Evolutionary conservation across 306 rosid species (phyloP).

Genomic region (Coriaria nepalensis): DNA sequence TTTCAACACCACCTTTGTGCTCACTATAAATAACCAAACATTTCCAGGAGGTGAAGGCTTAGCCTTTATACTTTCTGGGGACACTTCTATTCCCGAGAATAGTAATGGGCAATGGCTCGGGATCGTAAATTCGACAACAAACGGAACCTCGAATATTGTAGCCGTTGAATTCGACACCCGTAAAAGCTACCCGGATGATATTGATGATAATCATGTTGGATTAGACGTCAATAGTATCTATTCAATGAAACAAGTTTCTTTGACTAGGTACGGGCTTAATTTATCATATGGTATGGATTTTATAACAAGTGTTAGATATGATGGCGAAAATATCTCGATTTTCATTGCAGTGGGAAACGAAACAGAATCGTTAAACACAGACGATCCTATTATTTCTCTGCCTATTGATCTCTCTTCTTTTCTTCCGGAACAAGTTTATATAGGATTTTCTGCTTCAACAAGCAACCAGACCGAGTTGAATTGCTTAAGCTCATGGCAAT

Average conservation of each 20-base stretch:
- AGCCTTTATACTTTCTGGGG: too few relatives aligned
- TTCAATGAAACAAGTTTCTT: conserved; percentile 23
- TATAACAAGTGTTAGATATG: conserved; percentile 16
- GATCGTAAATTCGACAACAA: conserved; percentile 27
- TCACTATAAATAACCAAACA: conserved; percentile 9
- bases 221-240: conserved; percentile 37
- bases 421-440: too few relatives aligned
- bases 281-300: conserved; percentile 1
- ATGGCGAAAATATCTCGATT: conserved; percentile 12
- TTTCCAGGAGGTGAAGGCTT: conserved; percentile 24
- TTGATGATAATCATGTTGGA: conserved; percentile 44
- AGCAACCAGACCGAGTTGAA: conserved; percentile 31
- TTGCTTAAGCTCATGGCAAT: conserved; percentile 39
- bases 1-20: conserved; percentile 17
- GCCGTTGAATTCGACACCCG: too few relatives aligned
- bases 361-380: background rate
- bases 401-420: conserved; percentile 17
- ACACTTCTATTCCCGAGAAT: conserved; percentile 3
- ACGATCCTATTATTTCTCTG: conserved; percentile 6
- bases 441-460: conserved; percentile 62
- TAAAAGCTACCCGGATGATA: conserved; percentile 37
- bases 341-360: conserved; percentile 8
- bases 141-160: conserved; percentile 32
- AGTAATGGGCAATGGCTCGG: conserved; percentile 28
- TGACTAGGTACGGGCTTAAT: conserved; percentile 15